Conservation (phyloP, 768 basidiomycete genomes). For the Boletellus emodensis region DNA sequence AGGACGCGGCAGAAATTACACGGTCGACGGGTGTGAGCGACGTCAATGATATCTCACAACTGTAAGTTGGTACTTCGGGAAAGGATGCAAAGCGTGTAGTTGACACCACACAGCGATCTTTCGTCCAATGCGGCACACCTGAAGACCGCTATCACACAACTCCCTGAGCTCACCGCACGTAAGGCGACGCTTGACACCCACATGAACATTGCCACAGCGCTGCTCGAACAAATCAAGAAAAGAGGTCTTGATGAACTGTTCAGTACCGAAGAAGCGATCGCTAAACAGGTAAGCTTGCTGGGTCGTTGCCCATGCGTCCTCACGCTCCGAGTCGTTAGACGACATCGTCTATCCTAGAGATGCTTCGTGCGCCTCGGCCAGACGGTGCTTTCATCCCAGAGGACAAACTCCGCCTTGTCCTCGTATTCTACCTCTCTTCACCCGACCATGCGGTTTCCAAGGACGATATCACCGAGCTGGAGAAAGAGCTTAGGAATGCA, state of each 20-base stretch:
- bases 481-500: conserved; percentile 77
- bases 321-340: conserved; percentile 42
- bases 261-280: conserved; percentile 88
- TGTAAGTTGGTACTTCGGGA: conserved; percentile 49
- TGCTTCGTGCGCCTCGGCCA: conserved; percentile 69
- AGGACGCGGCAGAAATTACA: conserved; percentile 96
- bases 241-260: conserved; percentile 96
- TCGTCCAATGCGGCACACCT: conserved; percentile 90
- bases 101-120: conserved; percentile 54
- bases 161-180: conserved; percentile 94
- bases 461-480: conserved; percentile 85
- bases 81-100: background rate
- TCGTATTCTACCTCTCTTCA: conserved; percentile 92
- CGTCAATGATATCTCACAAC: conserved; percentile 89
- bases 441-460: conserved; percentile 77
- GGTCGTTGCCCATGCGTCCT: background rate
- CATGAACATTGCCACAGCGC: conserved; percentile 97
- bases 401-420: conserved; percentile 90
- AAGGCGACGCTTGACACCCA: conserved; percentile 97
- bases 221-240: conserved; percentile 93
- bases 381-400: conserved; percentile 62
- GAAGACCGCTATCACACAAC: conserved; percentile 94
- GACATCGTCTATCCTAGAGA: conserved; percentile 76
- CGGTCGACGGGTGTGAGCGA: conserved; percentile 94
- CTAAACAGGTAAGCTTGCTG: conserved; percentile 60